A percentile compares a stretch with the other conserved stretches of the same genome.
phyloP scores from a whole-genome alignment of 306 rosid species.

The Adenanthera pavonina region DNA sequence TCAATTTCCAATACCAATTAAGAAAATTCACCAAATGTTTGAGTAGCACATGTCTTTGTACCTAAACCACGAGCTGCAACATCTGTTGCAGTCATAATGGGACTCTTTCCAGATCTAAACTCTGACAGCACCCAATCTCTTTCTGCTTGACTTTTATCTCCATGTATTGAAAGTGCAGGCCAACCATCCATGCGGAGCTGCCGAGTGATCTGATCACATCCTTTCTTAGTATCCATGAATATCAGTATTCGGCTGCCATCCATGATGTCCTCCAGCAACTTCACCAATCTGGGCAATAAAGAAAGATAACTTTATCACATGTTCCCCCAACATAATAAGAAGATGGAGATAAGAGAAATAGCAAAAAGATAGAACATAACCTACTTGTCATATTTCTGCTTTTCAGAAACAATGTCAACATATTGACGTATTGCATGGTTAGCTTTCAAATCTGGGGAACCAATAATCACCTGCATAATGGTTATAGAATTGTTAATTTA shows the following conservation, averaged over 20 bases:
- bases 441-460: constrained; percentile 89
- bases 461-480: constrained; percentile 79
- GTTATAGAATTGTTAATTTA: constrained; percentile 30
- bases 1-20: constrained; percentile 33
- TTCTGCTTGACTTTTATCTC: constrained; percentile 99
- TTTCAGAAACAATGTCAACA: constrained; percentile 93
- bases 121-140: constrained; percentile 99
- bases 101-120: constrained; percentile 97
- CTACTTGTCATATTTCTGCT: constrained; percentile 95
- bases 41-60: constrained; percentile 41
- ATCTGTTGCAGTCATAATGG: constrained; percentile 98
- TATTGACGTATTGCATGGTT: constrained; percentile 89
- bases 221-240: constrained; percentile 98
- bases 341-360: constrained; percentile 12
- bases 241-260: constrained; percentile 96
- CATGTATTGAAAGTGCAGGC: constrained; percentile 99
- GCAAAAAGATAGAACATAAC: constrained; percentile 41
- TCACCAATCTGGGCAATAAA: constrained; percentile 73
- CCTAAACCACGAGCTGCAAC: constrained; percentile 99
- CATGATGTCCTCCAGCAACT: constrained; percentile 95
- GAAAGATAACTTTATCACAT: constrained; percentile 35
- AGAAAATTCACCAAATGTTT: constrained; percentile 33
- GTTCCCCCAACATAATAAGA: constrained; percentile 9
- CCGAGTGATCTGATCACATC: constrained; percentile 93
- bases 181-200: constrained; percentile 99